Conservation (phyloP, 2,329 filamentous ascomycete genomes). For the Fusarium hostae region DNA sequence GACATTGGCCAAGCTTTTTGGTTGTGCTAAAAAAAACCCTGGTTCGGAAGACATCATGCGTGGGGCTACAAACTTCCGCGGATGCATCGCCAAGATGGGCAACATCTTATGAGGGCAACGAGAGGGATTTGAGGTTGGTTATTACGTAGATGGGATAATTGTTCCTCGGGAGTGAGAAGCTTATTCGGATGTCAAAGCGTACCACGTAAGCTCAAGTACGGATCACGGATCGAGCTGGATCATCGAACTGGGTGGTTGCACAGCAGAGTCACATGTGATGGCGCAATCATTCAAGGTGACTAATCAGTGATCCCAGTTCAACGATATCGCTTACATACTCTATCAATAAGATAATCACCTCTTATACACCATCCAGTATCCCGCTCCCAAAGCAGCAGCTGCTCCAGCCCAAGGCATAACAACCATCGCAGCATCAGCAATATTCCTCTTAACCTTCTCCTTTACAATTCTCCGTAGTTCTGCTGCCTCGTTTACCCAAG, state of each 20-base stretch:
- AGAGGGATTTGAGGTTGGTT: neutral
- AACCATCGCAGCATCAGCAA: constrained; percentile 2
- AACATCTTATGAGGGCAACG: too few species aligned
- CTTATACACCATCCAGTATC: constrained; percentile 16
- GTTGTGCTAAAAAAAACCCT: neutral
- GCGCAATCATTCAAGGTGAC: neutral
- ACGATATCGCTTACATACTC: neutral
- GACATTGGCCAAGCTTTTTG: constrained; percentile 23
- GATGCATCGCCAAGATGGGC: neutral
- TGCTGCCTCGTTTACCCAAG: constrained; percentile 47
- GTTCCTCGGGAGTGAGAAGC: too few species aligned
- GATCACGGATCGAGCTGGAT: neutral
- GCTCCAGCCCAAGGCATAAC: constrained; percentile 35
- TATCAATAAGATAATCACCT: neutral
- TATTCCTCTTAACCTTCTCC: constrained; percentile 17
- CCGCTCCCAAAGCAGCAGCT: constrained; percentile 11
- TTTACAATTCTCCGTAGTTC: constrained; percentile 25
- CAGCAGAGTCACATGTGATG: neutral
- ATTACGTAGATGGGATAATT: neutral
- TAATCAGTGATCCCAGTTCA: neutral
- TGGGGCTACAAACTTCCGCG: neutral
- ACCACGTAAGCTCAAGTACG: neutral
- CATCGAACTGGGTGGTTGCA: neutral
- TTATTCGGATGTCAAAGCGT: neutral
- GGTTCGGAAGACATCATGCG: constrained; percentile 21